Base-by-base conservation (phyloP, 352 stramenopile genomes). In the Pythium coloratum region DNA sequence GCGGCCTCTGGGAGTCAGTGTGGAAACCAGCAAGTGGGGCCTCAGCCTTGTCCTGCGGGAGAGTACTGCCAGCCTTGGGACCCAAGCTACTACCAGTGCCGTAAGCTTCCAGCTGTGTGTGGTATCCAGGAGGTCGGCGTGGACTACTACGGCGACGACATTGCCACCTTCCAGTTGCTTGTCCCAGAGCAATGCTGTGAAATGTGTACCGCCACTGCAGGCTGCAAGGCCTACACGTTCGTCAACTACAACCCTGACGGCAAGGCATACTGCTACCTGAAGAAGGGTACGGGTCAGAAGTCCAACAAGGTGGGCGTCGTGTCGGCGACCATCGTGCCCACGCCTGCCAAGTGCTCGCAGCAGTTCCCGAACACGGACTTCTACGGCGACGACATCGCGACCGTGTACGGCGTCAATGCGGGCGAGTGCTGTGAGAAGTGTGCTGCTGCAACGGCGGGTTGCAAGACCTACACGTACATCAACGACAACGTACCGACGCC, bases 221-320 rank as follows among this genome's bases (percentile, higher is more conserved):
- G 40, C 16, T 49, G 40, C 13, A 49, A 49, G 40, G 40, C 40
- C 10, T 49, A 49, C 40, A 49, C 40, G 40, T 49, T 49, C 16
- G 40, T 49, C 40, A 49, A 49, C 40, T 49, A 49, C 40, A 49
- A 49, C 40, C 6, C 40, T 12, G 40, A 49, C 40, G 40, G 40
- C 6, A 49, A 49, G 40, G 40, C 71, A 49, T 49, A 58, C 8
- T 49, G 40, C 40, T 49, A 49, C 13, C 40, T 49, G 40, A 49
- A 49, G 40, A 49, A 49, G 40, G 40, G 40, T 20, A 49, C 10
- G 10, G 40, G 40, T 6, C 10, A 20, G 10, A 49, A 49, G 40
- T 49, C 40, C 16, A 49, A 49, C 6, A 49, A 49, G 40, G 40
- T 20, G 6, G 40, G 40, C 40, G 40, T 49, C 10, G 40, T 49